Percentiles rank a stretch among this genome's conserved stretches.
These are phyloP conservation scores for Astragalus glycyphyllos DNA, from an alignment of 306 rosid genomes.

Conservation along the genomic window DNA sequence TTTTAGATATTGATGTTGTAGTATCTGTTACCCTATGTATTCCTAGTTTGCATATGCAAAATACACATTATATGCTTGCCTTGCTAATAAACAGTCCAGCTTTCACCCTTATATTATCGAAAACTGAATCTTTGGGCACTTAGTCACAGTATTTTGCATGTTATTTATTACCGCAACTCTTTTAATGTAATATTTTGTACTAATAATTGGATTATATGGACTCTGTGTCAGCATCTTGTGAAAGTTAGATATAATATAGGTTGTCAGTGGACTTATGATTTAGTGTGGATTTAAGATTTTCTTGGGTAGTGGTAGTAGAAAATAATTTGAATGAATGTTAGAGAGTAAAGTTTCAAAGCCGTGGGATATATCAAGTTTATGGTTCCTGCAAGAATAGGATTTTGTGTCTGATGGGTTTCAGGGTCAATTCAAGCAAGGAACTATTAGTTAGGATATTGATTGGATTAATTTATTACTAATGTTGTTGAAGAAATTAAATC, in stretches of 20 bases:
- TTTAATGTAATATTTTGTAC: background rate
- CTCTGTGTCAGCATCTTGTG: constrained; percentile 4
- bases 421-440: constrained; percentile 19
- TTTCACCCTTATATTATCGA: background rate
- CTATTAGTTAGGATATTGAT: constrained; percentile 2
- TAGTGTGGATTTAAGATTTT: constrained; percentile 1
- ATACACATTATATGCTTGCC: background rate
- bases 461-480: background rate
- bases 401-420: constrained; percentile 28
- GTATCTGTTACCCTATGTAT: background rate
- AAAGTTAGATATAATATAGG: constrained; percentile 9
- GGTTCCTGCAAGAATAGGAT: constrained; percentile 21
- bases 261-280: background rate
- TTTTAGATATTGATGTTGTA: background rate
- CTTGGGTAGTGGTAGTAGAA: constrained; percentile 3
- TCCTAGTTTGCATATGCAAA: no score
- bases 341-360: constrained; percentile 15
- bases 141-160: constrained; percentile 5
- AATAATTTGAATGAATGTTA: constrained; percentile 9
- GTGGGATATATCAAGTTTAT: background rate
- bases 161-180: constrained; percentile 2
- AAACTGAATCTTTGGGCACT: background rate
- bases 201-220: constrained; percentile 1
- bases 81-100: background rate
- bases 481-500: background rate